phyloP scores from a whole-genome alignment of 1,284 basidiomycete genomes.

The Pseudozyma sp. region DNA sequence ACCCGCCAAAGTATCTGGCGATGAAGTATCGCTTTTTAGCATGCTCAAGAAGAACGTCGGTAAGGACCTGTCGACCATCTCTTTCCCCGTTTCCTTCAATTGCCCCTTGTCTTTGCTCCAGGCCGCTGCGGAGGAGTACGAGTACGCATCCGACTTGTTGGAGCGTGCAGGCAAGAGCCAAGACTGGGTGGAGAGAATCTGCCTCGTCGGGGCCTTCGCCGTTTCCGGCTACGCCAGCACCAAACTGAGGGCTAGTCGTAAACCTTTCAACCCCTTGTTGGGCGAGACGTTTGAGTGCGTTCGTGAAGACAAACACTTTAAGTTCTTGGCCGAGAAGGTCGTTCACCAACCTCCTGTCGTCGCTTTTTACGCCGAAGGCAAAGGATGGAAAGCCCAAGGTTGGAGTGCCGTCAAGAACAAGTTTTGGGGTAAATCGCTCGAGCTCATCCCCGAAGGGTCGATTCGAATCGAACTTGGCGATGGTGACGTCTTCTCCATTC shows the following conservation, averaged over 20 bases:
- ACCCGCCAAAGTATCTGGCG: conserved; percentile 74
- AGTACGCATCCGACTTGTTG: conserved; percentile 66
- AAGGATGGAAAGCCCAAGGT: conserved; percentile 61
- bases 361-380: conserved; percentile 64
- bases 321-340: conserved; percentile 68
- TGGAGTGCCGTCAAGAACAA: conserved; percentile 68
- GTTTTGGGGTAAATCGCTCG: conserved; percentile 68
- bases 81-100: conserved; percentile 69
- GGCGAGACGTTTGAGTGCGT: conserved; percentile 68
- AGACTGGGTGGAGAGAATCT: conserved; percentile 64
- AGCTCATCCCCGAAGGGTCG: conserved; percentile 65
- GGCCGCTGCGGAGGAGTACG: conserved; percentile 67
- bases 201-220: conserved; percentile 63
- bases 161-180: conserved; percentile 58
- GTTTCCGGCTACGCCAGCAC: conserved; percentile 66
- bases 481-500: conserved; percentile 61
- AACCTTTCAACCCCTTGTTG: conserved; percentile 68
- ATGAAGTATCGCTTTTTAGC: conserved; percentile 87
- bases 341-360: conserved; percentile 67
- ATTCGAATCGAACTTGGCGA: conserved; percentile 61
- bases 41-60: conserved; percentile 88
- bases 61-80: conserved; percentile 68
- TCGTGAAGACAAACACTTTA: conserved; percentile 60
- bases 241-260: conserved; percentile 64
- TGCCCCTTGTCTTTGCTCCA: conserved; percentile 67